phyloP scores from a whole-genome alignment of 805 yeast genomes.

The Debaryomyces hansenii region DNA sequence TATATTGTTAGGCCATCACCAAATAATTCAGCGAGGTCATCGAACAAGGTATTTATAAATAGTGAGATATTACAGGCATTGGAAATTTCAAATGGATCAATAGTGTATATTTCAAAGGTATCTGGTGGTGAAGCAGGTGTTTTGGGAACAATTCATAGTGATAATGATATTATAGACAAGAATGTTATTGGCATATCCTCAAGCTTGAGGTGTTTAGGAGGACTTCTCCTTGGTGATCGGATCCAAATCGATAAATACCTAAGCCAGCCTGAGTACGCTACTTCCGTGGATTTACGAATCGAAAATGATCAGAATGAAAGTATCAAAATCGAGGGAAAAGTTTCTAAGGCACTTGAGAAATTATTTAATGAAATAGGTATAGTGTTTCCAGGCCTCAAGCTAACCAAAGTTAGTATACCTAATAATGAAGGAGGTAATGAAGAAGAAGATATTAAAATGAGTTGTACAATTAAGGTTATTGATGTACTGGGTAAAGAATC shows the following conservation, averaged over 20 bases:
- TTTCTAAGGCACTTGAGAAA: constrained; percentile 34
- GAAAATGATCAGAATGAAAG: constrained; percentile 2
- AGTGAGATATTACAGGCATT: constrained; percentile 46
- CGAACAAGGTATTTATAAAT: constrained; percentile 40
- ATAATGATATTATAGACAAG: constrained; percentile 26
- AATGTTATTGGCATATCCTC: constrained; percentile 29
- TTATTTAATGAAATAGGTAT: constrained; percentile 56
- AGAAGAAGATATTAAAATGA: constrained; percentile 10
- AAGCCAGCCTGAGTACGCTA: constrained; percentile 48
- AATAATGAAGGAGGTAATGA: constrained; percentile 10
- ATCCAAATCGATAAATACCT: constrained; percentile 45
- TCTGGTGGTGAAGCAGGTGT: constrained; percentile 48
- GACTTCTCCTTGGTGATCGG: constrained; percentile 49
- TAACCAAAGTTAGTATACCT: constrained; percentile 20
- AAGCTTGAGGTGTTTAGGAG: constrained; percentile 30
- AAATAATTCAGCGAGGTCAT: constrained; percentile 23
- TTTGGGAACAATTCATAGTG: constrained; percentile 41
- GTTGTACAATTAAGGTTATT: constrained; percentile 21
- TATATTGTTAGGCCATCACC: constrained; percentile 40
- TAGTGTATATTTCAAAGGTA: constrained; percentile 42
- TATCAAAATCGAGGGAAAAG: constrained; percentile 6
- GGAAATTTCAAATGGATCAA: constrained; percentile 46
- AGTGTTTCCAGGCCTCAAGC: constrained; percentile 54
- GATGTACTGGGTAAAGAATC: constrained; percentile 30
- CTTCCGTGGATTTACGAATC: constrained; percentile 14